Conservation (phyloP, 805 yeast species). For the Cyberlindnera meyerae region DNA sequence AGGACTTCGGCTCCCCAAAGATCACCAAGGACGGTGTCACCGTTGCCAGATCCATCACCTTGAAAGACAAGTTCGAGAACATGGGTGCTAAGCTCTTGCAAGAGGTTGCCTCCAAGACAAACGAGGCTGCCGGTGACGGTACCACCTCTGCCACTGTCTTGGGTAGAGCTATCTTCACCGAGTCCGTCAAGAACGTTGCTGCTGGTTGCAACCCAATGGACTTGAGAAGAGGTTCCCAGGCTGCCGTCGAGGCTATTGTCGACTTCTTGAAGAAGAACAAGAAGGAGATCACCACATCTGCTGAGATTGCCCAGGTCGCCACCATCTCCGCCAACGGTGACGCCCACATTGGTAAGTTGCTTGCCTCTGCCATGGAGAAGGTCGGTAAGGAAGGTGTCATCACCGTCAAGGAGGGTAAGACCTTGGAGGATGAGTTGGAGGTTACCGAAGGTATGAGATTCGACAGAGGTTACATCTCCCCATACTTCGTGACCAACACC, state of each 20-base stretch:
- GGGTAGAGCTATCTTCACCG: conserved; percentile 95
- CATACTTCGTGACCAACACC: conserved; percentile 94
- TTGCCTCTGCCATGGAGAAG: conserved; percentile 98
- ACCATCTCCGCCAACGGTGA: conserved; percentile 98
- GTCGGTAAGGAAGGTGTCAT: conserved; percentile 99
- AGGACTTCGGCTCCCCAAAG: conserved; percentile 94
- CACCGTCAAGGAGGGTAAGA: conserved; percentile 97
- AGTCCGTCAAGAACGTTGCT: conserved; percentile 95
- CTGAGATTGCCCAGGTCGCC: conserved; percentile 97
- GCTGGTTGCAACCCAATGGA: conserved; percentile 99
- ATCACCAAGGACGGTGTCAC: conserved; percentile 99
- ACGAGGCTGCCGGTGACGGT: conserved; percentile 98
- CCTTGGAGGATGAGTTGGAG: conserved; percentile 94
- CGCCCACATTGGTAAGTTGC: conserved; percentile 82
- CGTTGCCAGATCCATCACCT: conserved; percentile 82
- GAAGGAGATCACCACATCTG: conserved; percentile 93
- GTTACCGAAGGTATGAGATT: conserved; percentile 99
- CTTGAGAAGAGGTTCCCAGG: conserved; percentile 96
- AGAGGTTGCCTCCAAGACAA: conserved; percentile 97
- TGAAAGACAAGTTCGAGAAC: conserved; percentile 93
- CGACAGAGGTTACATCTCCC: conserved; percentile 97
- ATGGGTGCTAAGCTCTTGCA: conserved; percentile 94
- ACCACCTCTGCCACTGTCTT: conserved; percentile 97
- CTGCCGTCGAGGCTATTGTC: conserved; percentile 95
- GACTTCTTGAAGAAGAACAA: conserved; percentile 81